Evolutionary conservation across 768 basidiomycete species (phyloP).

Genomic region (Kwoniella mangroviensis): DNA sequence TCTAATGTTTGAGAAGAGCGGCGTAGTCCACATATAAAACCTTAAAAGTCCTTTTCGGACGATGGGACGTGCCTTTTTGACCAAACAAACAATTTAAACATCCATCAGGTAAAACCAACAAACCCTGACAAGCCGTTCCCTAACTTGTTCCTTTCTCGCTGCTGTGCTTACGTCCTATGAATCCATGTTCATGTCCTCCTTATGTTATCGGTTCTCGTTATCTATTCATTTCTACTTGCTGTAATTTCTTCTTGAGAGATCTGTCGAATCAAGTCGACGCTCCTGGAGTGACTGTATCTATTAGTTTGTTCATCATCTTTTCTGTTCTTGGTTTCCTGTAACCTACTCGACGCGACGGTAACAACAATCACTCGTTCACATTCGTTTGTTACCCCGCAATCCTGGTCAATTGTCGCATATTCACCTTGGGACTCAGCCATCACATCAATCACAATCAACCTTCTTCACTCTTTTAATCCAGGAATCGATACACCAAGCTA

Average conservation of each 20-base stretch:
- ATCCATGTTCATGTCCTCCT: background rate
- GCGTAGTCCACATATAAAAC: background rate
- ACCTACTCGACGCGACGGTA: background rate
- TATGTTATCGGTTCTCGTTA: background rate
- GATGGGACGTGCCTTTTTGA: constrained; percentile 11
- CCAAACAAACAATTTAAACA: constrained; percentile 3
- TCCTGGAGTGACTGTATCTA: background rate
- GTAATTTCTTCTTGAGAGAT: background rate
- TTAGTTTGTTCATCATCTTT: background rate
- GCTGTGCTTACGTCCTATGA: background rate
- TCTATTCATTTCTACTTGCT: background rate
- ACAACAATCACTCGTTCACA: background rate
- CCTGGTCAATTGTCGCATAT: background rate
- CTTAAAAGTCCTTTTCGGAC: background rate
- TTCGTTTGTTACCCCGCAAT: background rate
- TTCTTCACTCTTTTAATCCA: background rate
- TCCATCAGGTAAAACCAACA: background rate
- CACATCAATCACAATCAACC: background rate
- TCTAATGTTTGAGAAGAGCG: too few species aligned
- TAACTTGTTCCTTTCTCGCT: background rate
- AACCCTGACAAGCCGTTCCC: constrained; percentile 14
- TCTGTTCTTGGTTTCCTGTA: background rate
- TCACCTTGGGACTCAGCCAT: background rate
- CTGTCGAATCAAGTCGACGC: background rate
- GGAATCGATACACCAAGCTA: background rate